Evolutionary conservation across 2,329 filamentous ascomycete genomes (phyloP).

Genomic region (Ampelomyces quisqualis): DNA sequence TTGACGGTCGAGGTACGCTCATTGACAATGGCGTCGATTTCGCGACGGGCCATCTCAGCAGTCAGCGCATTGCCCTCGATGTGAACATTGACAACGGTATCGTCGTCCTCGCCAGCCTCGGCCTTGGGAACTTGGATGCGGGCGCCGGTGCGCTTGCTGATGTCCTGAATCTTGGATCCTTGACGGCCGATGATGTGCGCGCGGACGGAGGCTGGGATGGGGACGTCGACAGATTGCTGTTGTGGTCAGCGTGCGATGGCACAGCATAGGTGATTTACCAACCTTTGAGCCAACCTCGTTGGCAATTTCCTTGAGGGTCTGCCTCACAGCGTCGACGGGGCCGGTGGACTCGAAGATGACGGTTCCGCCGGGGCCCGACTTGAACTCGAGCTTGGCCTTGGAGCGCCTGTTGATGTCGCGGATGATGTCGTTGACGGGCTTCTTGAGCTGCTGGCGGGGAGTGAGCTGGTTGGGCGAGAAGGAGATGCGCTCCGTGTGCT

Average conservation of each 20-base stretch:
- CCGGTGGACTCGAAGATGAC: conserved; percentile 84
- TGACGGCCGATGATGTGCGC: conserved; percentile 91
- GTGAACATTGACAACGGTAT: conserved; percentile 74
- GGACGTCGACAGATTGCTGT: conserved; percentile 68
- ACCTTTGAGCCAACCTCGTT: conserved; percentile 86
- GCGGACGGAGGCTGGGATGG: conserved; percentile 79
- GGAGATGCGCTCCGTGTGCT: conserved; percentile 73
- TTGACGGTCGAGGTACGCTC: conserved; percentile 82
- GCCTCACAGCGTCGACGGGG: conserved; percentile 77
- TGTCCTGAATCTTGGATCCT: conserved; percentile 83
- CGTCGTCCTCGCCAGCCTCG: conserved; percentile 78
- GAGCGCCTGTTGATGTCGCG: conserved; percentile 92
- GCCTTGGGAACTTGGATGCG: conserved; percentile 84
- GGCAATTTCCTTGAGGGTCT: conserved; percentile 86
- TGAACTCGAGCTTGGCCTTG: conserved; percentile 80
- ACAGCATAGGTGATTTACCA: conserved; percentile 27
- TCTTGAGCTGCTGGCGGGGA: conserved; percentile 75
- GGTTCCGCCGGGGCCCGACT: conserved; percentile 67
- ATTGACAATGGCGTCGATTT: conserved; percentile 83
- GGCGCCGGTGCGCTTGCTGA: conserved; percentile 87
- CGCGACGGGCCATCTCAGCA: conserved; percentile 76
- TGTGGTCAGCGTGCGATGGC: conserved; percentile 8
- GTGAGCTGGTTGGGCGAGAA: conserved; percentile 76
- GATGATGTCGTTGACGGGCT: conserved; percentile 79
- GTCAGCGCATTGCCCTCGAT: conserved; percentile 91